phyloP scores from a whole-genome alignment of 306 rosid species.

The Fragaria nilgerrensis region DNA sequence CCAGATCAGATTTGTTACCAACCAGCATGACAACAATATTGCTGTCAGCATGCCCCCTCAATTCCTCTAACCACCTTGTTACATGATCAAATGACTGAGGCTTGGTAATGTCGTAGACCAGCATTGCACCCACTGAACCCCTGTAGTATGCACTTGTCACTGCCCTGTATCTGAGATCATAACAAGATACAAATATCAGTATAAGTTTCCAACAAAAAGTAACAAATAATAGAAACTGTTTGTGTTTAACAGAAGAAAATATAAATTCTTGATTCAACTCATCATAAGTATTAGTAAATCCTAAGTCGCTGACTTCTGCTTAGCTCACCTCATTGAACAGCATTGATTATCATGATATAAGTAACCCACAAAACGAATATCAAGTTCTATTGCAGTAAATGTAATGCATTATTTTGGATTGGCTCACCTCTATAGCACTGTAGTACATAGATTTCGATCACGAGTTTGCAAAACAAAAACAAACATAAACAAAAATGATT shows the following conservation, averaged over 20 bases:
- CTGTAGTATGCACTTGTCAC: constrained; percentile 96
- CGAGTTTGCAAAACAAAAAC: not conserved
- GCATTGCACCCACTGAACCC: constrained; percentile 92
- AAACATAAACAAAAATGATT: not conserved
- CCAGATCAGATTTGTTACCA: constrained; percentile 89
- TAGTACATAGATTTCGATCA: not conserved
- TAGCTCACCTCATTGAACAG: not conserved
- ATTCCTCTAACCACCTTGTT: constrained; percentile 78
- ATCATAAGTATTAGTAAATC: not conserved
- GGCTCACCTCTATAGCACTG: not conserved
- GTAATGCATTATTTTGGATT: not conserved
- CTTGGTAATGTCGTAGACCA: constrained; percentile 82
- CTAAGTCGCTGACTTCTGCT: not conserved
- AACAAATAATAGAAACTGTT: not conserved
- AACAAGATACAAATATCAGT: constrained; percentile 2
- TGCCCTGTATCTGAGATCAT: constrained; percentile 76
- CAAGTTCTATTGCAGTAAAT: not conserved
- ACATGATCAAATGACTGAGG: constrained; percentile 73
- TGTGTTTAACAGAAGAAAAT: not conserved
- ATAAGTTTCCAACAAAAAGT: not conserved
- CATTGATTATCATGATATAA: not conserved
- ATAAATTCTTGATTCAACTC: not conserved
- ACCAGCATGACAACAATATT: constrained; percentile 79
- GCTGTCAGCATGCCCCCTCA: constrained; percentile 70
- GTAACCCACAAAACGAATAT: not conserved